Evolutionary conservation across 768 basidiomycete genomes (phyloP).

Genomic region (Naganishia antarctica): DNA sequence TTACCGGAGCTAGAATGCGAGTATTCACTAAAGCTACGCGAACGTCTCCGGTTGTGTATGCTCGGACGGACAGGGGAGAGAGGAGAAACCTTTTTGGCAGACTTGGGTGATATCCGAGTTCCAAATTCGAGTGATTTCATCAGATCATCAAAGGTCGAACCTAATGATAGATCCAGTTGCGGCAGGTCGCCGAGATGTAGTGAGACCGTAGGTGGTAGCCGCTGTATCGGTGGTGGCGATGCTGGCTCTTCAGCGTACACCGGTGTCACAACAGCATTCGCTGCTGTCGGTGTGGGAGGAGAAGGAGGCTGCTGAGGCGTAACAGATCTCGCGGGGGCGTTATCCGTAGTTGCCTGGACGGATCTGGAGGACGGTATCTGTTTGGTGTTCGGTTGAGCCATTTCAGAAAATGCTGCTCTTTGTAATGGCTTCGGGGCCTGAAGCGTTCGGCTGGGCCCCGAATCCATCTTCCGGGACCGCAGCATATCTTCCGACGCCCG

Average conservation of each 20-base stretch:
- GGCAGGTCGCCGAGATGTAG: slow-evolving; percentile 46
- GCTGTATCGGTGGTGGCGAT: slow-evolving; percentile 3
- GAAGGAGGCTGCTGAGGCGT: slow-evolving; percentile 24
- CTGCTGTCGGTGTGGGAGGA: not conserved
- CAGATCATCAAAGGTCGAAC: slow-evolving; percentile 39
- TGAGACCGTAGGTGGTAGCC: slow-evolving; percentile 36
- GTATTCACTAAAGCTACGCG: slow-evolving; percentile 27
- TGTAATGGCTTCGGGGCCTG: not conserved
- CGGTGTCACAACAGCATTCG: slow-evolving; percentile 6
- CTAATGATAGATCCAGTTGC: slow-evolving; percentile 44
- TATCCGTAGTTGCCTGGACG: not conserved
- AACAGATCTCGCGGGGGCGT: slow-evolving; percentile 4
- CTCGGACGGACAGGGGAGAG: not conserved
- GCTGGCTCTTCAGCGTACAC: not conserved
- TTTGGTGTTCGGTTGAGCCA: slow-evolving; percentile 3
- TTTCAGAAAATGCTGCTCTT: not conserved
- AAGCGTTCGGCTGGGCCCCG: not conserved
- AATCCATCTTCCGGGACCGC: slow-evolving; percentile 13
- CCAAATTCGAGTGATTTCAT: slow-evolving; percentile 31
- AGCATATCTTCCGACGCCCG: slow-evolving; percentile 28
- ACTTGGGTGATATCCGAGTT: not conserved
- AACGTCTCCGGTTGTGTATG: slow-evolving; percentile 19
- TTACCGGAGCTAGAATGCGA: slow-evolving; percentile 18
- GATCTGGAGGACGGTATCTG: not conserved
- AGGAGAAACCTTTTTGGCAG: slow-evolving; percentile 34